phyloP scores from a whole-genome alignment of 1,284 basidiomycete species.

The Puccinia triticina region DNA sequence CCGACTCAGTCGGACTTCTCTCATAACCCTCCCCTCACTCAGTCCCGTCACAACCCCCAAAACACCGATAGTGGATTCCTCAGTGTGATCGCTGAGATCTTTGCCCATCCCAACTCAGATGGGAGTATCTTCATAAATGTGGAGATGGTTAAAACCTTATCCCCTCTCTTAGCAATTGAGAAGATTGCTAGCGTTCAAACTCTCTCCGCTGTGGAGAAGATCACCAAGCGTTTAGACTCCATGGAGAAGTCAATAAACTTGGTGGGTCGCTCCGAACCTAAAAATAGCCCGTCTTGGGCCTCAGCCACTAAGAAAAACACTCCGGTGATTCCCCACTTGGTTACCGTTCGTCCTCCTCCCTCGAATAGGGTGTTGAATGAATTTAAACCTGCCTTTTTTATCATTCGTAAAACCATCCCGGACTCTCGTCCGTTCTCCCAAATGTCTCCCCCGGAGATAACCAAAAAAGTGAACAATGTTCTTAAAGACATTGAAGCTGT shows the following conservation, averaged over 20 bases:
- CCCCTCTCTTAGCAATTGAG: too few species aligned
- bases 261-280: neutral
- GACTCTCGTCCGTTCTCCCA: too few species aligned
- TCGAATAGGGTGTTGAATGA: neutral
- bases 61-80: too few species aligned
- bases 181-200: neutral
- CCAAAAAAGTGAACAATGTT: neutral
- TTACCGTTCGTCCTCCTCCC: neutral
- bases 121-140: too few species aligned
- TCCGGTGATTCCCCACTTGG: neutral
- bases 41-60: too few species aligned
- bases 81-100: neutral
- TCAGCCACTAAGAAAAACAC: neutral
- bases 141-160: too few species aligned
- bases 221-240: neutral
- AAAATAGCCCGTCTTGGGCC: neutral
- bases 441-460: neutral
- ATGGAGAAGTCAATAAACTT: neutral
- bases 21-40: too few species aligned
- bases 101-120: neutral
- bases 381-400: constrained; percentile 10
- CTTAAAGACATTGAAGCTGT: neutral
- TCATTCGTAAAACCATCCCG: neutral
- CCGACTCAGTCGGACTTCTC: too few species aligned
- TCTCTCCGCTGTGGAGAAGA: neutral